Conservation (phyloP, 805 yeast species). For the Metschnikowia bowlesiae region DNA sequence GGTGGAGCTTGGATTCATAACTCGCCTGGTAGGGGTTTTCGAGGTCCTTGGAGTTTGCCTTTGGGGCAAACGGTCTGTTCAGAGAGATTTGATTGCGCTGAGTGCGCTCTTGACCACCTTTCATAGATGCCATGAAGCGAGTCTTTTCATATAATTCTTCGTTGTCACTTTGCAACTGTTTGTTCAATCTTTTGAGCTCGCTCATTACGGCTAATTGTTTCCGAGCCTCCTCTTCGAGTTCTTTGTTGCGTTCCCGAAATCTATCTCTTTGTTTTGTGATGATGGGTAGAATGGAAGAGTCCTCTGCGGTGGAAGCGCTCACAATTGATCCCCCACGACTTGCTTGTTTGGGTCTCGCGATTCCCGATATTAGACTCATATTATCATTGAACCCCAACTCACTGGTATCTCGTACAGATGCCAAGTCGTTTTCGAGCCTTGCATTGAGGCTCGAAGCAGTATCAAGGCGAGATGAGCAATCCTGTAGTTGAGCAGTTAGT, state of each 20-base stretch:
- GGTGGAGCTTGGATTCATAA: constrained; percentile 77
- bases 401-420: constrained; percentile 45
- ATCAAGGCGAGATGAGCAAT: constrained; percentile 34
- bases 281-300: constrained; percentile 66
- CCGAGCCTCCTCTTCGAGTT: constrained; percentile 77
- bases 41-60: constrained; percentile 35
- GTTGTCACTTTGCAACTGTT: constrained; percentile 66
- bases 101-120: constrained; percentile 12
- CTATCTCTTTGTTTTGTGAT: constrained; percentile 94
- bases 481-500: constrained; percentile 37
- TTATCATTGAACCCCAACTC: constrained; percentile 49
- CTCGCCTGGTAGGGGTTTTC: constrained; percentile 57
- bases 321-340: constrained; percentile 24
- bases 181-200: constrained; percentile 62
- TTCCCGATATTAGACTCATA: constrained; percentile 64
- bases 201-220: constrained; percentile 48
- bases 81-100: constrained; percentile 13
- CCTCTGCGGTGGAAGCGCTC: constrained; percentile 34
- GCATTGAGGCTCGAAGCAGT: constrained; percentile 45
- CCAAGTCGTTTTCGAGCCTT: constrained; percentile 72
- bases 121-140: constrained; percentile 57
- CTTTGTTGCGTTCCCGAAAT: constrained; percentile 76
- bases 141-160: constrained; percentile 75
- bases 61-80: constrained; percentile 20
- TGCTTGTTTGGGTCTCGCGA: constrained; percentile 27